Conservation (phyloP, 2,329 filamentous ascomycete species). For the Gaeumannomyces sp. region DNA sequence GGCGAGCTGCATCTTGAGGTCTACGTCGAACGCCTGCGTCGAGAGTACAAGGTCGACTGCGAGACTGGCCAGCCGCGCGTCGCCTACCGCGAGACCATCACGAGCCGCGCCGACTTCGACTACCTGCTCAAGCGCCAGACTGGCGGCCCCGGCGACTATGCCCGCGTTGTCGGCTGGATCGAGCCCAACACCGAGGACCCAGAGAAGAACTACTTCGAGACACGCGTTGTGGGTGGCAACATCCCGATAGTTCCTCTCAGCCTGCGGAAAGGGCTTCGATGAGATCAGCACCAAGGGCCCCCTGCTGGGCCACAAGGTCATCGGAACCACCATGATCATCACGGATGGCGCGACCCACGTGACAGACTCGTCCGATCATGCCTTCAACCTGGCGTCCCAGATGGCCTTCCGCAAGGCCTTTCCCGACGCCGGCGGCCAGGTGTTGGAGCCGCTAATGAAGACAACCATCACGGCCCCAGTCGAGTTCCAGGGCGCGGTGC, state of each 20-base stretch:
- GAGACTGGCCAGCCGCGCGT: slow-evolving; percentile 95
- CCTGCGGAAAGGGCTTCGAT: slow-evolving; percentile 93
- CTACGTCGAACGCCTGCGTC: slow-evolving; percentile 92
- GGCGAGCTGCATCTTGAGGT: slow-evolving; percentile 95
- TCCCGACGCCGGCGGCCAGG: slow-evolving; percentile 68
- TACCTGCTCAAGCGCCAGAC: slow-evolving; percentile 92
- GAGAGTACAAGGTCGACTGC: slow-evolving; percentile 95
- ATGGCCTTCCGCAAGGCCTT: slow-evolving; percentile 97
- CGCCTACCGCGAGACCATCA: slow-evolving; percentile 92
- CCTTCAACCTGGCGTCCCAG: slow-evolving; percentile 91
- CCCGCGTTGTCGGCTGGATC: slow-evolving; percentile 84
- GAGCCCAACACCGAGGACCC: slow-evolving; percentile 67
- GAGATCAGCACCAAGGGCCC: slow-evolving; percentile 78
- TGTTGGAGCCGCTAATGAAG: slow-evolving; percentile 97
- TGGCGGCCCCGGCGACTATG: slow-evolving; percentile 92
- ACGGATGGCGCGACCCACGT: slow-evolving; percentile 96
- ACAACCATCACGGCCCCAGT: slow-evolving; percentile 91
- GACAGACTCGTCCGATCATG: slow-evolving; percentile 94
- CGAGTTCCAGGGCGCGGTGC: slow-evolving; percentile 96
- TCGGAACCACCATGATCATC: slow-evolving; percentile 84
- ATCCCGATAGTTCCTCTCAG: slow-evolving; percentile 91
- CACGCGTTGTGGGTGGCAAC: slow-evolving; percentile 79
- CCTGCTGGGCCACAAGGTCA: slow-evolving; percentile 84
- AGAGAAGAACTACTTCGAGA: slow-evolving; percentile 75
- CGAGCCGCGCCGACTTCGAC: slow-evolving; percentile 74